These are phyloP conservation scores for Hyphochytrium catenoides DNA, from an alignment of 352 stramenopile species.

Conservation along the genomic window DNA sequence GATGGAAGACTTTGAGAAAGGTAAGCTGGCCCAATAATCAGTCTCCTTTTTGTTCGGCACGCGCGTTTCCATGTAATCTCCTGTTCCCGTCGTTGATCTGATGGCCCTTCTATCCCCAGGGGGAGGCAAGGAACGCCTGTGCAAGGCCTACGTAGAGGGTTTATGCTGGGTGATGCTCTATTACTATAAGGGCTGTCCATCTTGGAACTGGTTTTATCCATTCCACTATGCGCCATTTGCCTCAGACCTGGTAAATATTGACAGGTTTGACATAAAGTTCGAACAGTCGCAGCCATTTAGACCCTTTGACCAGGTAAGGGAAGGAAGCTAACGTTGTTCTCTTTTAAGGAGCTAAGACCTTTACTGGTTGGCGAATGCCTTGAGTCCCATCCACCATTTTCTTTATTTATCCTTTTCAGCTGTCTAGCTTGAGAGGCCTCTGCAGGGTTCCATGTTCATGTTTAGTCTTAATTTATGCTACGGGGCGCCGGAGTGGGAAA, in stretches of 20 bases:
- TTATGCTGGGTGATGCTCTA: constrained; percentile 98
- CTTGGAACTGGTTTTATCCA: constrained; percentile 98
- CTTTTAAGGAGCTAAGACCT: no score
- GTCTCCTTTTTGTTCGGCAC: no score
- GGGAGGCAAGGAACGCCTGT: constrained; percentile 63
- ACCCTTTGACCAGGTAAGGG: constrained; percentile 89
- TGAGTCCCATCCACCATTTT: no score
- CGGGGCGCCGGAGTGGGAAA: no score
- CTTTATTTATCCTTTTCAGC: no score
- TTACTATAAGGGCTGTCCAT: constrained; percentile 95
- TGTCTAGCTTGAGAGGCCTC: no score
- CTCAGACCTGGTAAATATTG: constrained; percentile 69
- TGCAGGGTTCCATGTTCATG: no score
- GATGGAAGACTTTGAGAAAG: constrained; percentile 49
- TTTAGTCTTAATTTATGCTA: no score
- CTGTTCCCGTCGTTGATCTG: background rate
- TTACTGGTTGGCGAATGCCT: no score
- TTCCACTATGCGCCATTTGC: constrained; percentile 95
- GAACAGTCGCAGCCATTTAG: constrained; percentile 79
- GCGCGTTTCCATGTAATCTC: no score
- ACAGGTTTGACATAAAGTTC: constrained; percentile 73
- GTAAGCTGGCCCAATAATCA: no score
- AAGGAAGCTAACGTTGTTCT: no score
- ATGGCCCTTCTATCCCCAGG: constrained; percentile 4
- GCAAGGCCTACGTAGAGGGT: constrained; percentile 89